Percentiles rank a stretch among this genome's conserved stretches.
These are phyloP conservation scores for Cadophora malorum DNA, from an alignment of 2,329 filamentous ascomycete species.

Conservation along the genomic window DNA sequence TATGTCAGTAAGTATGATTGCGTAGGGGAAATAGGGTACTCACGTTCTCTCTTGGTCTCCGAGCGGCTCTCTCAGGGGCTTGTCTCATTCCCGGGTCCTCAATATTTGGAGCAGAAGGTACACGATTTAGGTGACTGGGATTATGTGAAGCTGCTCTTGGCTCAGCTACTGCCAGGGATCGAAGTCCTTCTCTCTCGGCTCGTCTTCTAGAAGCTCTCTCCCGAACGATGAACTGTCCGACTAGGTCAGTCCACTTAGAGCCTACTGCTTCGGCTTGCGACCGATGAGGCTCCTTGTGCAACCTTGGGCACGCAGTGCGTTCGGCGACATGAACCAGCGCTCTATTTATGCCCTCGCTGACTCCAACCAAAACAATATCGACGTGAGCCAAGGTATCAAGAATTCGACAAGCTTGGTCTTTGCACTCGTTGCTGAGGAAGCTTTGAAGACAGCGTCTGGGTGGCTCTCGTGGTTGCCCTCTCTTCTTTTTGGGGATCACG, in stretches of 20 bases:
- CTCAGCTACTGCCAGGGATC: too few relatives aligned
- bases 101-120: not conserved
- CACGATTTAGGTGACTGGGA: not conserved
- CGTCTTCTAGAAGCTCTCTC: not conserved
- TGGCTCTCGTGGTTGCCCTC: not conserved
- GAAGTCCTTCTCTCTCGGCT: not conserved
- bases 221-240: not conserved
- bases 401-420: not conserved
- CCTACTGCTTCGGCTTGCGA: not conserved
- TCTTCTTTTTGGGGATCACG: not conserved
- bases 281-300: not conserved
- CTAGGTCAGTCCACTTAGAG: not conserved
- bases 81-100: not conserved
- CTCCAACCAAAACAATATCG: not conserved
- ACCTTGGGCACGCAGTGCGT: conserved; percentile 2
- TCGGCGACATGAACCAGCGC: not conserved
- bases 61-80: not conserved
- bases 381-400: not conserved
- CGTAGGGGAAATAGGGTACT: not conserved
- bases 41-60: not conserved
- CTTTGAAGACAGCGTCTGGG: not conserved
- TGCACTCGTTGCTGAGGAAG: not conserved
- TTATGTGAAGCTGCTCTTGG: not conserved
- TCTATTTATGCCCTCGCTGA: not conserved
- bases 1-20: not conserved